phyloP scores from a whole-genome alignment of 352 stramenopile species.

The Phytophthora rubi region DNA sequence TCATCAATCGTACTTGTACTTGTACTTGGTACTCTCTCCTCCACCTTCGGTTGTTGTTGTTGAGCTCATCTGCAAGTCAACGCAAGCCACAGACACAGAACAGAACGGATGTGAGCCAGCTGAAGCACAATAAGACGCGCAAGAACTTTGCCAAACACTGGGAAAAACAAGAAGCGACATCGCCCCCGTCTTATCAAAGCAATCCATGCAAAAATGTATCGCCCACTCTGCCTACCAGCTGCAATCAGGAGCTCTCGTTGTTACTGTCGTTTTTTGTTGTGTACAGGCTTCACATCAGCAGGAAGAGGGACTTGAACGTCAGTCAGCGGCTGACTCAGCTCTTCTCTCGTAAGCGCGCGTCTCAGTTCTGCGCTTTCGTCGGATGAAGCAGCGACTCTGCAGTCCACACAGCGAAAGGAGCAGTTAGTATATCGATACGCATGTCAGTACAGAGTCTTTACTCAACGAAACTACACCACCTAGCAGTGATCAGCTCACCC shows the following conservation, averaged over 20 bases:
- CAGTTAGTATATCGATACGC: constrained; percentile 6
- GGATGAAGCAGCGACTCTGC: constrained; percentile 11
- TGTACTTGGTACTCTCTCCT: neutral
- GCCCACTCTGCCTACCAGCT: constrained; percentile 34
- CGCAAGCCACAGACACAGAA: constrained; percentile 19
- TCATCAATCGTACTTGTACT: constrained; percentile 4
- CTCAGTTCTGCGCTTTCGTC: neutral
- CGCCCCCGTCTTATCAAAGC: constrained; percentile 31
- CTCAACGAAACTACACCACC: constrained; percentile 16
- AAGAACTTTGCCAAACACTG: constrained; percentile 14
- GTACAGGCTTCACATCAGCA: constrained; percentile 1
- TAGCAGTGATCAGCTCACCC: constrained; percentile 16
- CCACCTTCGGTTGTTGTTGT: neutral
- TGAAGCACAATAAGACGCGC: constrained; percentile 1
- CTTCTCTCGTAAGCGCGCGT: constrained; percentile 7
- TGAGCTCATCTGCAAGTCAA: constrained; percentile 10
- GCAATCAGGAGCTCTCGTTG: constrained; percentile 24
- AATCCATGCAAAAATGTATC: constrained; percentile 34
- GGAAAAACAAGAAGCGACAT: constrained; percentile 20
- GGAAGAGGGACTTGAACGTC: neutral
- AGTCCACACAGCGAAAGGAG: constrained; percentile 18
- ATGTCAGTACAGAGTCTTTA: constrained; percentile 10
- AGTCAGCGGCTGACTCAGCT: neutral
- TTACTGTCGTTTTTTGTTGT: constrained; percentile 21
- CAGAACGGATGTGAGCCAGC: constrained; percentile 9